Percentiles rank a stretch among this genome's conserved stretches.
phyloP scores from a whole-genome alignment of 106 monocot species.

The Phalaenopsis equestris region DNA sequence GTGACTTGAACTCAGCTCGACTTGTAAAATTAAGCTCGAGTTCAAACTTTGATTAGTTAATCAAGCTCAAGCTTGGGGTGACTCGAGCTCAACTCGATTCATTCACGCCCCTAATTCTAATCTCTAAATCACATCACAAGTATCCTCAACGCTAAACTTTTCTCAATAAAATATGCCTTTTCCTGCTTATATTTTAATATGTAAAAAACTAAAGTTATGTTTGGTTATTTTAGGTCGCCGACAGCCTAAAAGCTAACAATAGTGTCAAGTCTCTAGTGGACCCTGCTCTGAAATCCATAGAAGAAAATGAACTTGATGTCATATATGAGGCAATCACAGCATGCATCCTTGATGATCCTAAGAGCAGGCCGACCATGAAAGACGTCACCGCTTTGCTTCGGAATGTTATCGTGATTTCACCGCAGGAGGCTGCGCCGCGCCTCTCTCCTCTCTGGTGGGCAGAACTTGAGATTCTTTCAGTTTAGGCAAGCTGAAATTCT shows the following conservation, averaged over 20 bases:
- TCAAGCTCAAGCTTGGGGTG: too few relatives aligned
- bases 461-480: conserved; percentile 94
- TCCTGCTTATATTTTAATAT: too few relatives aligned
- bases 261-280: conserved; percentile 44
- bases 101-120: too few relatives aligned
- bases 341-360: conserved; percentile 52
- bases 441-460: conserved; percentile 99
- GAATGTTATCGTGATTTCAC: conserved; percentile 45
- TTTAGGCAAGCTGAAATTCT: conserved; percentile 59
- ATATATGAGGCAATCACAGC: conserved; percentile 54
- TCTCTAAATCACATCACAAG: too few relatives aligned
- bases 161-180: too few relatives aligned
- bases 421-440: conserved; percentile 65
- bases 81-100: too few relatives aligned
- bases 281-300: conserved; percentile 49
- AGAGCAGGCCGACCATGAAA: conserved; percentile 61
- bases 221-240: conserved; percentile 36
- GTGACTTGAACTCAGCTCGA: too few relatives aligned
- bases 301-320: conserved; percentile 49
- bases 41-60: too few relatives aligned
- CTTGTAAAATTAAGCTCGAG: too few relatives aligned
- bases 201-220: too few relatives aligned
- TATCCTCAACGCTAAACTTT: too few relatives aligned
- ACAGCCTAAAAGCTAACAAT: conserved; percentile 38
- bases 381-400: conserved; percentile 35